A percentile compares a stretch with the other conserved stretches of the same genome.
phyloP scores from a whole-genome alignment of 1,139 yeast genomes.

The Arxiozyma slooffiae region DNA sequence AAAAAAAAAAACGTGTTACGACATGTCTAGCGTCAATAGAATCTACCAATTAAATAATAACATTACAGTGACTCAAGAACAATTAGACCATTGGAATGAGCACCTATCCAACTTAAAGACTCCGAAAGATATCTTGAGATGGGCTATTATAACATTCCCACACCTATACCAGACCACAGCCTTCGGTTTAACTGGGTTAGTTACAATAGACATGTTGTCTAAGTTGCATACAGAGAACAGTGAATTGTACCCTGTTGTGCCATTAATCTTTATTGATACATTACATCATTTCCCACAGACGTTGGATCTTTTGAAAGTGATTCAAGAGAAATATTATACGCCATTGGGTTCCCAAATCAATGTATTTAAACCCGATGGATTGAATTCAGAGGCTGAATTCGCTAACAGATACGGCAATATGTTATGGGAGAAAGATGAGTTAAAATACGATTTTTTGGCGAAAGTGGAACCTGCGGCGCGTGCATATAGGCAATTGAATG shows the following conservation, averaged over 20 bases:
- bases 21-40: not conserved
- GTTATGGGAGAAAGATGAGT: constrained; percentile 78
- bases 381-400: constrained; percentile 54
- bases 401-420: constrained; percentile 56
- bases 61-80: constrained; percentile 37
- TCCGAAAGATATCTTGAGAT: constrained; percentile 65
- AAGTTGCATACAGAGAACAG: constrained; percentile 34
- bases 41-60: constrained; percentile 17
- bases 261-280: constrained; percentile 80
- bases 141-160: constrained; percentile 80
- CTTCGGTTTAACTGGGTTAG: constrained; percentile 87
- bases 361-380: constrained; percentile 55
- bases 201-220: constrained; percentile 75
- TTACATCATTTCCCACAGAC: constrained; percentile 92
- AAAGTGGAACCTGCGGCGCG: constrained; percentile 90
- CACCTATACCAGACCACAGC: constrained; percentile 85
- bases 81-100: constrained; percentile 54
- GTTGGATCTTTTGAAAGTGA: constrained; percentile 53
- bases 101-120: constrained; percentile 40
- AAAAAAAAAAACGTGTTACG: no score
- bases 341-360: constrained; percentile 38
- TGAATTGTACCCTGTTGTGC: constrained; percentile 34
- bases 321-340: constrained; percentile 43
- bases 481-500: constrained; percentile 63
- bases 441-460: constrained; percentile 71